Evolutionary conservation across 352 stramenopile genomes (phyloP).

Genomic region (Peronospora farinosa): DNA sequence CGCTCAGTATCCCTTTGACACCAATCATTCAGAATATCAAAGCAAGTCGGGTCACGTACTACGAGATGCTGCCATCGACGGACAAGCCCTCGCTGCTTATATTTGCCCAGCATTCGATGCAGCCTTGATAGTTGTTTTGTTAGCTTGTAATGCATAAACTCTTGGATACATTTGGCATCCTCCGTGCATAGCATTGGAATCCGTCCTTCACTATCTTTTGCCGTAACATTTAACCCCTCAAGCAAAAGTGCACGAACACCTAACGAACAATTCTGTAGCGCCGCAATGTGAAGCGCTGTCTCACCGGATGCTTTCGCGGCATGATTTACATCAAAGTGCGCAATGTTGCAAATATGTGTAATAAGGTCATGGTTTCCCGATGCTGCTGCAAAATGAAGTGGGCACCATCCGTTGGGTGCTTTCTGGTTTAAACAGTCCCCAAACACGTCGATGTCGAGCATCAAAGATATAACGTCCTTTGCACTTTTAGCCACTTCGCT

Average conservation of each 20-base stretch:
- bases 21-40: constrained; percentile 70
- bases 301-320: constrained; percentile 33
- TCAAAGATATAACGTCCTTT: constrained; percentile 36
- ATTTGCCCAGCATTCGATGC: constrained; percentile 45
- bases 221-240: constrained; percentile 31
- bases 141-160: constrained; percentile 55
- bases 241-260: constrained; percentile 40
- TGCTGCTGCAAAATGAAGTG: constrained; percentile 45
- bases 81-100: constrained; percentile 39
- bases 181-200: constrained; percentile 48
- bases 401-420: constrained; percentile 38
- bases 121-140: constrained; percentile 48
- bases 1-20: constrained; percentile 36
- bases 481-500: constrained; percentile 19
- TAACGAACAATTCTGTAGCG: constrained; percentile 22
- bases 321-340: constrained; percentile 35
- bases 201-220: constrained; percentile 39
- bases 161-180: constrained; percentile 24
- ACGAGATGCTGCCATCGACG: constrained; percentile 41
- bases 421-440: constrained; percentile 40
- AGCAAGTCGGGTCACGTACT: constrained; percentile 37
- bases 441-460: constrained; percentile 59
- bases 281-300: constrained; percentile 60
- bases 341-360: constrained; percentile 25
- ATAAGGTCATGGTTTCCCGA: constrained; percentile 51